Base-by-base conservation (phyloP, 768 basidiomycete genomes). In the Leccinum ochraceum region DNA sequence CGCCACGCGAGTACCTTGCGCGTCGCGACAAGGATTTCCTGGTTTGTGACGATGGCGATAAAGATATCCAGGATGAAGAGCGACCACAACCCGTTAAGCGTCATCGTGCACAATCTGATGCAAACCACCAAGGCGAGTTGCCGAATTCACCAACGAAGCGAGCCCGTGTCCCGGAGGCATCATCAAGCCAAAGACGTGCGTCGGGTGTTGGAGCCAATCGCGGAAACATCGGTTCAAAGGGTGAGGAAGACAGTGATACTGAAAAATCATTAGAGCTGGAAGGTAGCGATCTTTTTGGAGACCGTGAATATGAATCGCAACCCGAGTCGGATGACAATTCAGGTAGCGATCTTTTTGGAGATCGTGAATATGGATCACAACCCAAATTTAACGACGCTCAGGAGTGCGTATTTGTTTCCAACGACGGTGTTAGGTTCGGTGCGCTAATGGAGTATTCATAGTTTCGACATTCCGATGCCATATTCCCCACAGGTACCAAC, bases 271-370 rank as follows among this genome's bases (percentile, higher is more conserved):
- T 54, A 36, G 62, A 63, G 20, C 26, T 66, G 9, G 58, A 64
- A 57, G 71, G 51, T 3, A 54, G 53, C 4, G 69, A 69, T 54
- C 61, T 67, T 6, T 73, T 74, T 52, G 71, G 69, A 7, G 67
- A 67, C 49, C 57, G 52, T 4, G 59, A 36, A 3, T 32, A 61
- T 5, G 49, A 49, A 50, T 10, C 6, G 2, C 14, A 6, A 10
- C 30, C 37, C 6, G 52, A 61, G n/a, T 32, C 32, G 3, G 46
- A 61, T 8, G 46, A 58, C 13, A 4, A 46, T 46, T 20, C 44
- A 57, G 71, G 55, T 2, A 53, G 44, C 4, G 69, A 69, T 53
- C 61, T 67, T 5, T 73, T 74, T 51, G 71, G 69, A 5, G 67
- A 67, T 53, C 56, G 52, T 3, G 59, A 36, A 4, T 28, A 59